These are phyloP conservation scores for Cyclostephanos tholiformis DNA, from an alignment of 108 stramenopile species.

Conservation along the genomic window DNA sequence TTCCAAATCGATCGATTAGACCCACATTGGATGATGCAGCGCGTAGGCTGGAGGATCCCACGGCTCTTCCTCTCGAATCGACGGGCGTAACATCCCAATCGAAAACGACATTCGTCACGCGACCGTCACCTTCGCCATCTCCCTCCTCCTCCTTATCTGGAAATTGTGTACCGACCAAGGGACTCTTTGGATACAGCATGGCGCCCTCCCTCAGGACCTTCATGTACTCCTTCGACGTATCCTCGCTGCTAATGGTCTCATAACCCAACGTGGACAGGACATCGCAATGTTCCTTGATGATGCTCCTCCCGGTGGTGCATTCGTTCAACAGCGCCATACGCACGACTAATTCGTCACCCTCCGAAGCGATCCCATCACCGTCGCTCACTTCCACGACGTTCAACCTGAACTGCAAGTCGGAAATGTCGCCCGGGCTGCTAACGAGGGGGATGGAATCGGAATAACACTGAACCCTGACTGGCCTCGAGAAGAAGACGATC, in stretches of 20 bases:
- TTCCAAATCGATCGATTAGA: not conserved
- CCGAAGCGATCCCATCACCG: constrained; percentile 7
- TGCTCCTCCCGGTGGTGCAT: constrained; percentile 73
- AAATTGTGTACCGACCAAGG: constrained; percentile 50
- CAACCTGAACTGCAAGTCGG: constrained; percentile 37
- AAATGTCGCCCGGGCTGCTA: constrained; percentile 22
- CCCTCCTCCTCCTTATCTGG: constrained; percentile 22
- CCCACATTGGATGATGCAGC: constrained; percentile 6
- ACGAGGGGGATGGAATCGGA: constrained; percentile 38
- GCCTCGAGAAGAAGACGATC: constrained; percentile 89
- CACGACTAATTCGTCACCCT: constrained; percentile 55
- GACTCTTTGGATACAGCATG: constrained; percentile 47
- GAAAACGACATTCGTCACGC: constrained; percentile 47
- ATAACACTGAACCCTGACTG: constrained; percentile 67
- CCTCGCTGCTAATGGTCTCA: constrained; percentile 39
- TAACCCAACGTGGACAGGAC: constrained; percentile 32
- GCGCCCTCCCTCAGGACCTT: constrained; percentile 36
- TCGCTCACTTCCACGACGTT: constrained; percentile 41
- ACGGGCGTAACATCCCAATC: constrained; percentile 67
- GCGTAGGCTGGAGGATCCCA: constrained; percentile 39
- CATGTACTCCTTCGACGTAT: constrained; percentile 37
- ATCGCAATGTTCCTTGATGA: constrained; percentile 48
- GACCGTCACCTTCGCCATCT: constrained; percentile 22
- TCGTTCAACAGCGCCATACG: constrained; percentile 80
- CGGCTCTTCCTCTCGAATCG: not conserved